phyloP scores from a whole-genome alignment of 768 basidiomycete genomes.

The Rhizopogon roseolus region DNA sequence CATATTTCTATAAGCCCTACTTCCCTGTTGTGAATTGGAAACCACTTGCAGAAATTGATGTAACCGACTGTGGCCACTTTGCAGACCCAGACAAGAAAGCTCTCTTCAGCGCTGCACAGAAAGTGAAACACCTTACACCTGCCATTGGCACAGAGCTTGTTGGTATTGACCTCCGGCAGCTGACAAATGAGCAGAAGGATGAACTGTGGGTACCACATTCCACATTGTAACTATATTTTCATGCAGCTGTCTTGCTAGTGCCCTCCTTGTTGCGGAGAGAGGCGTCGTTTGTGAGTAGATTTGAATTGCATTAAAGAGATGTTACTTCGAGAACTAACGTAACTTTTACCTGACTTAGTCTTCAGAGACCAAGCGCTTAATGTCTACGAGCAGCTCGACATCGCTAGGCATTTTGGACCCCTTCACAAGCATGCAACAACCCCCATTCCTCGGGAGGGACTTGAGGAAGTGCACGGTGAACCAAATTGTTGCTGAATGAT shows the following conservation, averaged over 20 bases:
- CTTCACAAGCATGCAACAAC: slow-evolving; percentile 84
- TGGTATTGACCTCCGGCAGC: slow-evolving; percentile 69
- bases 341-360: slow-evolving; percentile 36
- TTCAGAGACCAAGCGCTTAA: slow-evolving; percentile 71
- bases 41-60: slow-evolving; percentile 51
- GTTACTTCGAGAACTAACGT: not conserved
- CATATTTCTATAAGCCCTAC: slow-evolving; percentile 39
- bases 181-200: slow-evolving; percentile 67
- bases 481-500: slow-evolving; percentile 1
- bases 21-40: slow-evolving; percentile 65
- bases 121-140: slow-evolving; percentile 65
- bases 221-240: not conserved
- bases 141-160: slow-evolving; percentile 71
- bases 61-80: slow-evolving; percentile 60
- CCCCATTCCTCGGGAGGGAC: slow-evolving; percentile 64
- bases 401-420: slow-evolving; percentile 67
- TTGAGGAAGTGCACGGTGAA: slow-evolving; percentile 73
- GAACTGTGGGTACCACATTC: slow-evolving; percentile 51
- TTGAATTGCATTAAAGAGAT: not conserved
- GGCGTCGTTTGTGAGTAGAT: slow-evolving; percentile 63
- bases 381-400: slow-evolving; percentile 65
- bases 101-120: slow-evolving; percentile 59
- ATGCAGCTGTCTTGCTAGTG: slow-evolving; percentile 33
- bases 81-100: slow-evolving; percentile 69
- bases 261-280: slow-evolving; percentile 69